Conservation (phyloP, 2,329 filamentous ascomycete species). For the Paecilomyces fulvus region DNA sequence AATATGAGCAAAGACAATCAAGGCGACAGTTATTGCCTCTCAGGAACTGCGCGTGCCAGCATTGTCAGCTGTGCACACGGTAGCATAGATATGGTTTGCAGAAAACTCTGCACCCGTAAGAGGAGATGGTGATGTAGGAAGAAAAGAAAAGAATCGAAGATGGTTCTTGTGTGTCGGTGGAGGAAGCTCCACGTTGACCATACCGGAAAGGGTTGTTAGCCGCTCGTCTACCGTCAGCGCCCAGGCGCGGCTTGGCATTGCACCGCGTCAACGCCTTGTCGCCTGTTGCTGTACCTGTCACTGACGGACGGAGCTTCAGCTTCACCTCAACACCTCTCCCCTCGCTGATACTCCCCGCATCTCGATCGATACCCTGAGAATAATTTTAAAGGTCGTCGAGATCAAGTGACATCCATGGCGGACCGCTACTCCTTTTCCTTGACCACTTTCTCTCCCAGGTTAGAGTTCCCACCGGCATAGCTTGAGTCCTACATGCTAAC, state of each 20-base stretch:
- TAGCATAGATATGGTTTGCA: conserved; percentile 3
- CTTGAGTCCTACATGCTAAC: conserved; percentile 35
- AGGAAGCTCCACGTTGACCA: conserved; percentile 2
- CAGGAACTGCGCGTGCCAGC: neutral
- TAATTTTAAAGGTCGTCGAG: conserved; percentile 9
- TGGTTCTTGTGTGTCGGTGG: conserved; percentile 1
- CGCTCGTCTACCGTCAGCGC: conserved; percentile 16
- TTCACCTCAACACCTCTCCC: conserved; percentile 14
- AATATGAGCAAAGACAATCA: neutral
- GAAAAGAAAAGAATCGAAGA: conserved; percentile 6
- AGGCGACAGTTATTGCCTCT: neutral
- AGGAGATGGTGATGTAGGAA: conserved; percentile 2
- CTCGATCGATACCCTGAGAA: conserved; percentile 1
- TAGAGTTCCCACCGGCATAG: conserved; percentile 33
- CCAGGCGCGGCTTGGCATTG: conserved; percentile 8
- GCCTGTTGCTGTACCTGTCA: conserved; percentile 11
- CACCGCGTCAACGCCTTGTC: conserved; percentile 27
- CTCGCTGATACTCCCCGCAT: conserved; percentile 5
- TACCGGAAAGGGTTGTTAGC: conserved; percentile 6
- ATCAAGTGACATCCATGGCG: conserved; percentile 57
- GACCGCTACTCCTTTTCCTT: conserved; percentile 99
- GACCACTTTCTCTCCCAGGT: conserved; percentile 99
- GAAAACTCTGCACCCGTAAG: conserved; percentile 7
- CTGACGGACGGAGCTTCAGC: conserved; percentile 12
- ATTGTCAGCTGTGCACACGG: neutral